These are phyloP conservation scores for Rhododendron griersonianum DNA, from an alignment of 148 eudicot genomes.

Conservation along the genomic window DNA sequence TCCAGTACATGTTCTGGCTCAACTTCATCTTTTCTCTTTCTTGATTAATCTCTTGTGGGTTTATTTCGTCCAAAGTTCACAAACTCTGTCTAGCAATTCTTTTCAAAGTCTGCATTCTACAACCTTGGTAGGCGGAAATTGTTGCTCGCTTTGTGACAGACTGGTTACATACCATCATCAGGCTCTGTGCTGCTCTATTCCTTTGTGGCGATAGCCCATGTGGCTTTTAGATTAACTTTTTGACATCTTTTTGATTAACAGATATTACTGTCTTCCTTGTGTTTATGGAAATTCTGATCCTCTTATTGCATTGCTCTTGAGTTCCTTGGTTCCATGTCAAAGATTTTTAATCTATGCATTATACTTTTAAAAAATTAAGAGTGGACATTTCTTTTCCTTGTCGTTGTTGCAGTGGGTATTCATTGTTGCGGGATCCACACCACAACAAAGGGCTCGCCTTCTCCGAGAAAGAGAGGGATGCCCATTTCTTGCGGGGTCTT, in stretches of 20 bases:
- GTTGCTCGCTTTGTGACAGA: background rate
- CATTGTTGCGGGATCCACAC: constrained; percentile 89
- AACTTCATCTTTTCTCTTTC: background rate
- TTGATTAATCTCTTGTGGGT: background rate
- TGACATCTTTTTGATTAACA: background rate
- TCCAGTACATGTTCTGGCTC: background rate
- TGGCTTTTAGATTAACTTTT: background rate
- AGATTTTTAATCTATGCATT: background rate
- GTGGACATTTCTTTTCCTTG: background rate
- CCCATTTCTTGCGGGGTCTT: constrained; percentile 87
- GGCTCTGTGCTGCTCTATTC: background rate
- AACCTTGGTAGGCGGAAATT: background rate
- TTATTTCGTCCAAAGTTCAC: background rate
- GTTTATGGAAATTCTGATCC: background rate
- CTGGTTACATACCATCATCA: background rate
- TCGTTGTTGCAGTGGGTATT: constrained; percentile 65
- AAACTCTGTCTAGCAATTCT: background rate
- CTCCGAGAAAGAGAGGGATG: constrained; percentile 85
- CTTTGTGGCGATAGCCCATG: background rate
- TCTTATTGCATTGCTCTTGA: background rate
- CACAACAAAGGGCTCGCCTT: constrained; percentile 95
- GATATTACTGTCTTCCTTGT: background rate
- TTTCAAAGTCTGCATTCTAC: background rate
- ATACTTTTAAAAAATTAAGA: background rate
- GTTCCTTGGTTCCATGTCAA: background rate